Base-by-base conservation (phyloP, 805 yeast species). In the Yamadazyma ubonensis region DNA sequence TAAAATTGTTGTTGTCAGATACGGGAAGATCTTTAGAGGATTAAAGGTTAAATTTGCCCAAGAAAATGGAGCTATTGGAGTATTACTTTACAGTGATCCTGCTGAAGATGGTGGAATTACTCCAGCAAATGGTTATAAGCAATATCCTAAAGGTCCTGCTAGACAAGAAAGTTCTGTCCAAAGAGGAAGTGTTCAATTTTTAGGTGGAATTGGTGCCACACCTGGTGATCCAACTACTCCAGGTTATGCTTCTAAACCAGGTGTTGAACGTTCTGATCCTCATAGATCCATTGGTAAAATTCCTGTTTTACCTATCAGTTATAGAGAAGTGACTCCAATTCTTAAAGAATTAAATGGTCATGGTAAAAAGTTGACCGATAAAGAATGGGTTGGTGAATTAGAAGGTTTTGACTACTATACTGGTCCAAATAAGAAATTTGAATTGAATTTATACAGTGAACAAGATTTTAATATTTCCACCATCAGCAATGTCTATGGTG, bases 161-260 rank as follows among this genome's bases (percentile, higher is more conserved):
- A 70, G 87, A 50, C 80, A 77, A 46, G 78, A 79, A 26, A 63
- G 73, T 38, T 67, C 81, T 6, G 75, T 83, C 19, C 80, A 80
- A 51, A 68, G 86, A 53, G 83, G 80, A 2, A 72, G 85, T 6
- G 81, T 76, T 0, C 78, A 71, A 43, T 78, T 67, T 45, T 66
- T 79, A 41, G 73, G 79, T 3, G 76, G 75, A n/a, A 48, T 52
- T 4, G 70, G 69, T 6, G 53, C 65, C 22, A 69, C 70, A 36
- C 87, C 89, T 0, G 90, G 90, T 9, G 91, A 83, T 54, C 90
- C 90, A 25, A 79, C 89, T 0, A 81, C 89, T 2, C 86, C 87
- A 6, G 87, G 86, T 3, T 78, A 76, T 63, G 73, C 86, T 2
- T 76, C 85, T 16, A 74, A 73, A 21, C 63, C 65, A 4, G 70